These are phyloP conservation scores for Thuidium tamariscinum DNA, from an alignment of 225 moss, liverwort and hornwort species.

Conservation along the genomic window DNA sequence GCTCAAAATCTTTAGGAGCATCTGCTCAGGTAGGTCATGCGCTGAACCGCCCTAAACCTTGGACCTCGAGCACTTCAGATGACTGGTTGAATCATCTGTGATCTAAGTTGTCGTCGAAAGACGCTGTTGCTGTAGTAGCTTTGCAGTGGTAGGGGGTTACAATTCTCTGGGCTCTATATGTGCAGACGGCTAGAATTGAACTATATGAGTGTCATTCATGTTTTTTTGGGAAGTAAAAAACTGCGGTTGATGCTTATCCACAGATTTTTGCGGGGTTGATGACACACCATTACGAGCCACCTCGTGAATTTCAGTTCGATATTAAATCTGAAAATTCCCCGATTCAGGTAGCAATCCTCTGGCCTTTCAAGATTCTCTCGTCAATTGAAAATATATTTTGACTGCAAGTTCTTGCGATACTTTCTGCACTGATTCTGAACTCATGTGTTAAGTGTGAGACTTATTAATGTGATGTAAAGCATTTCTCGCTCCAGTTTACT, in stretches of 20 bases:
- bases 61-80: neutral
- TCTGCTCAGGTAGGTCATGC: constrained; percentile 85
- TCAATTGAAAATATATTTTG: neutral
- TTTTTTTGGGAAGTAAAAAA: neutral
- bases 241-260: neutral
- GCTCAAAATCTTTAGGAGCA: constrained; percentile 77
- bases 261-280: constrained; percentile 90
- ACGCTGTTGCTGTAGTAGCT: neutral
- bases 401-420: neutral
- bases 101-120: neutral
- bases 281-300: constrained; percentile 74
- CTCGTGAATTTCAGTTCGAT: constrained; percentile 65
- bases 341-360: constrained; percentile 33
- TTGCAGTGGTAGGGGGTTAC: neutral
- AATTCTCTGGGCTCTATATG: neutral
- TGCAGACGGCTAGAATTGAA: neutral
- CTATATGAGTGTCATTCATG: neutral
- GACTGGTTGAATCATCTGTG: neutral
- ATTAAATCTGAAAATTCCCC: constrained; percentile 42
- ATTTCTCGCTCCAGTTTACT: neutral
- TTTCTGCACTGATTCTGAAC: neutral
- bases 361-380: neutral
- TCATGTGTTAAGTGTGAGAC: neutral
- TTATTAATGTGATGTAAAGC: neutral
- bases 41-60: neutral